Evolutionary conservation across 169 alveolate genomes (phyloP), one percentile per base, ranked within the genome.

Genomic region (Sarcocystis neurona): DNA sequence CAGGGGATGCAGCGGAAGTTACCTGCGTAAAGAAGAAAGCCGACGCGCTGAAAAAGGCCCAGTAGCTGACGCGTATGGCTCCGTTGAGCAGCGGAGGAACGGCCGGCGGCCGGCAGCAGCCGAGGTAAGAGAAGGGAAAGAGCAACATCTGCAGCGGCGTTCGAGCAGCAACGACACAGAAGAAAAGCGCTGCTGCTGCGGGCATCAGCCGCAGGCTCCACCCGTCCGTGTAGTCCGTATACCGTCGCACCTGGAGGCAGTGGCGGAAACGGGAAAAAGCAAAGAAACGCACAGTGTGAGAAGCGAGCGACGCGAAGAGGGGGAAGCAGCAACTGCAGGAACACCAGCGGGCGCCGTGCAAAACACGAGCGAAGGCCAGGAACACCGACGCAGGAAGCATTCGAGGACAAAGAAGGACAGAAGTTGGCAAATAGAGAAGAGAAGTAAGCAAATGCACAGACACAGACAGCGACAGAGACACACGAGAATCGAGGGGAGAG

Each of bases 111-210:
- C 66, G 18, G 68, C 58, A 43, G 85, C 85, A 77, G 85, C 58
- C 5, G 85, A 58, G 41, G 85, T 47, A 72, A 56, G 41, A 32
- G 82, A 72, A 72, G 32, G 82, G 82, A 39, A 72, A 30, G 5
- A 43, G 20, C 18, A 72, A 56, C 0, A 72, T 12, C 58, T 12
- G 53, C 34, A 56, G 39, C 10, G 82, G 82, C 30, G 41, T 4
- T n/a, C 34, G 27, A 0, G 56, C 56, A 47, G 82, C 82, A 32
- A 72, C 12, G 39, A 72, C 15, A 34, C 5, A 1, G 8, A 72
- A 27, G n/a, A 37, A n/a, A 32, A 39, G 39, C 1, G 82, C 82
- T 53, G 34, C 41, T n/a, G 32, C 30, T 8, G 41, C 5, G 56
- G 82, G 58, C 2, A 37, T 5, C 12, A 72, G 4, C 12, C 82